Base-by-base conservation (phyloP, 2,329 filamentous ascomycete genomes). In the Stylonectria norvegica region DNA sequence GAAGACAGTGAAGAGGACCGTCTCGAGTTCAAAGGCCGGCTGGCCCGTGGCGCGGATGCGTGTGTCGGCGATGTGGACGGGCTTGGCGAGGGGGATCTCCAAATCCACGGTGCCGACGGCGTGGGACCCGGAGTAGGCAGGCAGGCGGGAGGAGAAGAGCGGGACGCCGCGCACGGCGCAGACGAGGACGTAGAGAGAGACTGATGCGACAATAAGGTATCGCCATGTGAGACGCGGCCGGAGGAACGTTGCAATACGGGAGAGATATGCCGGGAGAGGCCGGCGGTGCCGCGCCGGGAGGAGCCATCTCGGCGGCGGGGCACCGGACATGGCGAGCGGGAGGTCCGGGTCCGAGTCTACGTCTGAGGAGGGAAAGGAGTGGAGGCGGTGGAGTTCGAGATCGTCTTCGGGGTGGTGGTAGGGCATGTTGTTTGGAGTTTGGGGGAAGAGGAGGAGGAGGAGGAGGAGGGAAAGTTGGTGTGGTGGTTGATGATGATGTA, bases 1-100 rank as follows among this genome's bases (percentile, higher is more conserved):
- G 58, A 75, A 75, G 3, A 76, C 42, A 0, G 71, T 71, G 43
- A 75, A 72, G 4, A 76, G 61, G 4, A 74, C 70, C 1, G 69
- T 72, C 41, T 71, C 57, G 1, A 75, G 51, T 15, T 69, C 61
- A 34, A 75, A 75, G 0, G 70, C 70, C 3, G 65, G 64, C 16
- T 62, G 47, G 9, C 59, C 59, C 0, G 60, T 60, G 8, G 44
- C 49, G 28, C 56, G 65, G 48, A 72, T 60, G 8, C 59, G 27
- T 5, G 61, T 53, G 5, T 65, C 56, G 3, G 62, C 59, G 7
- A 64, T 49, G 14, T 47, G 54, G 8, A 55, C 50, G 2, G 64
- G 60, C 18, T 52, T 52, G 5, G 58, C 55, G 0, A 70, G 61
- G 2, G 69, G 61, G 7, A 72, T 58, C 43, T 76, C 72, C 20